phyloP scores from a whole-genome alignment of 306 rosid species.

The Quercus wislizeni region DNA sequence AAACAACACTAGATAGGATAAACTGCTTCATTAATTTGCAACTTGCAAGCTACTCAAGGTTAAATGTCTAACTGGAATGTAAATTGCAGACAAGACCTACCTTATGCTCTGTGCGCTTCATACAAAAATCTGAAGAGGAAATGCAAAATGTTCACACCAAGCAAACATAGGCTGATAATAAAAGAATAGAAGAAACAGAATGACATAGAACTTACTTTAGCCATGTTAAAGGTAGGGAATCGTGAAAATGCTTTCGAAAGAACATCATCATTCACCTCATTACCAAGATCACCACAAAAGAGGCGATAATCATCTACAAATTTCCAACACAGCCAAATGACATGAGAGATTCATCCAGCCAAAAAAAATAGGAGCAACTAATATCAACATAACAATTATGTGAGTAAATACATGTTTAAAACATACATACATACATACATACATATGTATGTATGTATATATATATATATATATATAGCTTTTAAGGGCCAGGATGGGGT shows the following conservation, averaged over 20 bases:
- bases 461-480: too few relatives aligned
- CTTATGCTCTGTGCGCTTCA: slow-evolving; percentile 61
- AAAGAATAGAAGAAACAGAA: slow-evolving; percentile 1
- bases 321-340: slow-evolving; percentile 2
- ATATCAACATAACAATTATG: not conserved
- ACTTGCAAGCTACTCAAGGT: not conserved
- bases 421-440: not conserved
- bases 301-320: slow-evolving; percentile 81
- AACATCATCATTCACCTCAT: slow-evolving; percentile 97
- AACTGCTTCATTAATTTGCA: slow-evolving; percentile 23
- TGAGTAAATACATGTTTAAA: not conserved
- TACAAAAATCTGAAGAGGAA: slow-evolving; percentile 59
- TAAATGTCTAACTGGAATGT: slow-evolving; percentile 14
- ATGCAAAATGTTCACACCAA: slow-evolving; percentile 49
- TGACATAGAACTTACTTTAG: slow-evolving; percentile 57
- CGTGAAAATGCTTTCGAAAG: slow-evolving; percentile 92
- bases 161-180: slow-evolving; percentile 19
- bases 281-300: slow-evolving; percentile 96
- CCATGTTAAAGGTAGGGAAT: slow-evolving; percentile 91
- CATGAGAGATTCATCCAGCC: slow-evolving; percentile 8
- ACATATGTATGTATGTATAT: too few relatives aligned
- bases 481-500: too few relatives aligned
- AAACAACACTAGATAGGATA: slow-evolving; percentile 16
- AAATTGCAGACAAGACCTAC: slow-evolving; percentile 52
- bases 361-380: not conserved